A percentile compares a stretch with the other conserved stretches of the same genome.
phyloP scores from a whole-genome alignment of 164 flowering plant species.

The Magnolia changhungtana region DNA sequence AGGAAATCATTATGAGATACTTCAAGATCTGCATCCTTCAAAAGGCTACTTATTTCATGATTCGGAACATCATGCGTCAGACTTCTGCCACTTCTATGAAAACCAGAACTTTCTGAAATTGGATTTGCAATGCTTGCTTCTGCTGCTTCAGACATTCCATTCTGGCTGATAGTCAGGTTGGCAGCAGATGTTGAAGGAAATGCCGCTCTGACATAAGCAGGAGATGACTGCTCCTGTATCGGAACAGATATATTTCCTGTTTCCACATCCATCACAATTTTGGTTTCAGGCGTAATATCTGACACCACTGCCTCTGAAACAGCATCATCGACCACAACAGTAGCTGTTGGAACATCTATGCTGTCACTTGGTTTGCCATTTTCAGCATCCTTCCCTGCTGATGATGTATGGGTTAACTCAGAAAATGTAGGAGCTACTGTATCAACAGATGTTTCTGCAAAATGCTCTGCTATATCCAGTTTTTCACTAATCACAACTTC shows the following conservation, averaged over 20 bases:
- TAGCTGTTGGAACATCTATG: background rate
- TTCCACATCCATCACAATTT: background rate
- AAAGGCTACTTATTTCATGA: background rate
- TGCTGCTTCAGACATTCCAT: background rate
- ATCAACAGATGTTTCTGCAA: background rate
- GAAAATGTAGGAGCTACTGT: background rate
- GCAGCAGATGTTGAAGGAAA: background rate
- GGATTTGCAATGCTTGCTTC: background rate
- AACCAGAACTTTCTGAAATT: background rate
- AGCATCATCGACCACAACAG: background rate
- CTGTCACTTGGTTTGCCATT: background rate
- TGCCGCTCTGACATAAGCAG: background rate
- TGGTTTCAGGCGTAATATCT: background rate
- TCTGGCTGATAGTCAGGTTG: background rate
- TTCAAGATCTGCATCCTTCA: background rate
- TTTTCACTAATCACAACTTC: background rate
- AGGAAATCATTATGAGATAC: background rate
- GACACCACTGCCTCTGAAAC: background rate
- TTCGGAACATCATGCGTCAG: background rate
- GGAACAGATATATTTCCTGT: background rate
- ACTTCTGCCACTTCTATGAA: background rate
- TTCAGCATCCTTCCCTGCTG: background rate
- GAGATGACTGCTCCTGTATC: conserved; percentile 1
- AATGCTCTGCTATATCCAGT: background rate
- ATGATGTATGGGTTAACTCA: background rate